Percentiles rank a stretch among this genome's conserved stretches.
phyloP scores from a whole-genome alignment of 805 yeast species.

The Candida koratica region DNA sequence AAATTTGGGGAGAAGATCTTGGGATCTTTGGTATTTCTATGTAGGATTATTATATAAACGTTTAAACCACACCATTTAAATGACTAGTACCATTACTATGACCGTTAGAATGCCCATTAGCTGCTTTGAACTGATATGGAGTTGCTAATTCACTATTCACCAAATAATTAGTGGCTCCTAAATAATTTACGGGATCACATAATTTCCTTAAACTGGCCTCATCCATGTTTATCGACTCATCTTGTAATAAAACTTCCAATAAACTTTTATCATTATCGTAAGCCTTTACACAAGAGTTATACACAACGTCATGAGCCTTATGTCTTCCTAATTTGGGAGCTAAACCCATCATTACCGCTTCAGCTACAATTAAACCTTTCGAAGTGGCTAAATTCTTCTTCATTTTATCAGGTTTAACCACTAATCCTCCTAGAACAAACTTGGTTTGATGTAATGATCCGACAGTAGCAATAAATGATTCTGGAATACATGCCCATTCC shows the following conservation, averaged over 20 bases:
- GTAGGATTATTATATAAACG: background rate
- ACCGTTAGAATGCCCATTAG: background rate
- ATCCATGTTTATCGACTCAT: conserved; percentile 1
- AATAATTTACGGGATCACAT: conserved; percentile 5
- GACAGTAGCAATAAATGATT: conserved; percentile 2
- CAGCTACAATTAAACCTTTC: conserved; percentile 8
- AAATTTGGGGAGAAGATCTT: conserved; percentile 5
- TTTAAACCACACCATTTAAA: background rate
- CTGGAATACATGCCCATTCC: conserved; percentile 7
- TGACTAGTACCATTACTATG: background rate
- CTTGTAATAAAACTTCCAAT: conserved; percentile 2
- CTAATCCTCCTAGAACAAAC: conserved; percentile 5
- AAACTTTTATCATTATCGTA: background rate
- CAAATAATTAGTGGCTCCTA: conserved; percentile 5
- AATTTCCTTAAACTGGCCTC: conserved; percentile 1
- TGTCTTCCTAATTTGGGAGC: conserved; percentile 7
- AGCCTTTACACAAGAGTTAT: conserved; percentile 3
- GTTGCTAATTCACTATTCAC: conserved; percentile 1
- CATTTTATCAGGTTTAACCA: conserved; percentile 5
- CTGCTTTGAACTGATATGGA: background rate
- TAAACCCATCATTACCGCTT: conserved; percentile 10
- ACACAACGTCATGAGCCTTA: conserved; percentile 6
- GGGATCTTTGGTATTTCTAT: conserved; percentile 5
- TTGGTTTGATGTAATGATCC: conserved; percentile 6
- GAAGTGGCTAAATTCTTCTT: conserved; percentile 4